phyloP scores from a whole-genome alignment of 768 basidiomycete species.

The Rubroboletus pulcherrimus region DNA sequence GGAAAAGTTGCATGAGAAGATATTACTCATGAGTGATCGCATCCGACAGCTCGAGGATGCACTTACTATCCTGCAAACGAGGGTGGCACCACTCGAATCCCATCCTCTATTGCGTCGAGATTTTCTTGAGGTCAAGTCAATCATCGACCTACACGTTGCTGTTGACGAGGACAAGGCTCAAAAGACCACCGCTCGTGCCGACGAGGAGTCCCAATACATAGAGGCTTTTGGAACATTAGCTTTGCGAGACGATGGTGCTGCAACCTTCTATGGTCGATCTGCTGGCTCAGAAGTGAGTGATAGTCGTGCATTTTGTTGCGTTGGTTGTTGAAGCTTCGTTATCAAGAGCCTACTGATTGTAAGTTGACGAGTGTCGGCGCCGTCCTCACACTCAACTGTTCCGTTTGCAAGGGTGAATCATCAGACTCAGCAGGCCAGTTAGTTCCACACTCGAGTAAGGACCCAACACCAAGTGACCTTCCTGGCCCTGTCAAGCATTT shows the following conservation, averaged over 20 bases:
- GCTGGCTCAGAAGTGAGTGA: slow-evolving; percentile 65
- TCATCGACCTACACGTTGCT: slow-evolving; percentile 63
- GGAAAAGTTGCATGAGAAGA: slow-evolving; percentile 65
- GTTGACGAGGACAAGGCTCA: slow-evolving; percentile 36
- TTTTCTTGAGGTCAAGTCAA: slow-evolving; percentile 61
- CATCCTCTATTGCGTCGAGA: slow-evolving; percentile 63
- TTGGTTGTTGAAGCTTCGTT: background rate
- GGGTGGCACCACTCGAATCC: slow-evolving; percentile 40
- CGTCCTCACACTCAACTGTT: background rate
- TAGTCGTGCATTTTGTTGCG: slow-evolving; percentile 23
- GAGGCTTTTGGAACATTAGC: slow-evolving; percentile 70
- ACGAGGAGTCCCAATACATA: slow-evolving; percentile 50
- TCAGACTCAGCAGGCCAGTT: background rate
- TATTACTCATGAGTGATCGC: slow-evolving; percentile 63
- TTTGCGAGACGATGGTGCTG: slow-evolving; percentile 63
- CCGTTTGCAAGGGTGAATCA: slow-evolving; percentile 23
- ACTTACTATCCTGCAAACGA: slow-evolving; percentile 50
- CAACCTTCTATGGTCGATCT: slow-evolving; percentile 70
- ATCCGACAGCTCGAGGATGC: slow-evolving; percentile 73
- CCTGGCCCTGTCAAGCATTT: slow-evolving; percentile 25
- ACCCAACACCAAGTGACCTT: slow-evolving; percentile 15
- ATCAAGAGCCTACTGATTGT: slow-evolving; percentile 55
- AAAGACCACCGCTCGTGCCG: slow-evolving; percentile 26
- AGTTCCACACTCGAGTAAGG: background rate
- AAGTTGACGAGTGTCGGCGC: slow-evolving; percentile 20